phyloP scores from a whole-genome alignment of 345 rosid genomes.

The Barbarea vulgaris region DNA sequence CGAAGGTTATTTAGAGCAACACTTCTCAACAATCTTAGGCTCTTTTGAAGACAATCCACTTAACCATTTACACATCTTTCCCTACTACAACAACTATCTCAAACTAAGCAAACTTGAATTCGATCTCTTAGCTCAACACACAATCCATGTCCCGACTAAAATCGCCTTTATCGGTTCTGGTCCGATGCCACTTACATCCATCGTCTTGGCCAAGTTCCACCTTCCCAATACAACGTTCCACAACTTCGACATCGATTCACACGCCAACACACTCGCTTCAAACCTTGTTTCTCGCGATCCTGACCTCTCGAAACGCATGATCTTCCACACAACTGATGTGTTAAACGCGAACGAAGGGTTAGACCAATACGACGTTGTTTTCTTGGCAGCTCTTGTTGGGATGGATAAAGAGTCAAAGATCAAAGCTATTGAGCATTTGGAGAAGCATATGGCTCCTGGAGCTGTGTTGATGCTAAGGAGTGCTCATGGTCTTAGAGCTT shows the following conservation, averaged over 20 bases:
- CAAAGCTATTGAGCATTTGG: constrained; percentile 59
- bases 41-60: constrained; percentile 73
- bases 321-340: constrained; percentile 66
- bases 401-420: constrained; percentile 71
- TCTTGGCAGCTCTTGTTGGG: constrained; percentile 92
- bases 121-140: constrained; percentile 55
- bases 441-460: constrained; percentile 62
- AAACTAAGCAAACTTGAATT: constrained; percentile 80
- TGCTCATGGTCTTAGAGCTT: constrained; percentile 86
- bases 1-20: constrained; percentile 68
- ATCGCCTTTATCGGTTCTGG: constrained; percentile 91
- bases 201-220: constrained; percentile 75
- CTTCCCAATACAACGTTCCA: constrained; percentile 60
- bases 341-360: constrained; percentile 54
- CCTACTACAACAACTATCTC: constrained; percentile 79
- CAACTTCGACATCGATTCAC: constrained; percentile 76
- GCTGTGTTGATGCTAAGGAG: constrained; percentile 77
- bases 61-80: constrained; percentile 65
- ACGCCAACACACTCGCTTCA: constrained; percentile 65
- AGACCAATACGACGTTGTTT: constrained; percentile 73
- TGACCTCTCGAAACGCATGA: constrained; percentile 62
- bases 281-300: constrained; percentile 55
- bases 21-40: constrained; percentile 67
- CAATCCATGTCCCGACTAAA: constrained; percentile 42
- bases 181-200: constrained; percentile 83